Evolutionary conservation across 2,329 filamentous ascomycete species (phyloP), one percentile per base, ranked within the genome.

Genomic region (Microsporum ferrugineum): DNA sequence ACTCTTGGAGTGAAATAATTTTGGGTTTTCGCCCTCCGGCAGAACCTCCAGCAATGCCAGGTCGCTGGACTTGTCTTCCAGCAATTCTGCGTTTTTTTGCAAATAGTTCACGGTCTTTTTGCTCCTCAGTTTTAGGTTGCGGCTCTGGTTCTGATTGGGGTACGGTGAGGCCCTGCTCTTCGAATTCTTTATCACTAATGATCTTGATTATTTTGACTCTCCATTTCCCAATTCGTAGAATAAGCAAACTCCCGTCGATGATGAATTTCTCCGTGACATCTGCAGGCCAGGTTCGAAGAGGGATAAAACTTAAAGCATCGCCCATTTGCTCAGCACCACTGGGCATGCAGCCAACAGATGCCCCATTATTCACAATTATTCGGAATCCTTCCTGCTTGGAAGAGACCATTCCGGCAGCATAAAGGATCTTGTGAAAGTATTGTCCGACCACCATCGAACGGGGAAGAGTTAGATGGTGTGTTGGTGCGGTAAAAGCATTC

Each of bases 161-260:
- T 12, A 55, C 3, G 6, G 36, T 43, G 14, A 79, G 69, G 1
- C 78, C 79, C 49, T 70, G 68, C 10, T 71, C 71, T 57, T 76
- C 74, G 65, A 79, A 84, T 27, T 82, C 76, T 39, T 78, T 76
- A 62, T 85, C 82, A 10, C 75, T 73, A 3, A 85, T 70, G 47
- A 86, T 76, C 53, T 78, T 77, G 34, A 85, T 76, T 27, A 84
- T 72, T 66, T 80, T 81, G 39, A 85, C 75, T 66, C 81, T 84
- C 77, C 80, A 83, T 68, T 86, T 86, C 5, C 84, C 84, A 1
- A 79, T 66, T 63, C 82, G 75, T 7, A 86, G 65, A 6, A 85
- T 76, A n/a, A 86, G 65, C 1, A 81, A 68, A 1, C 78, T 73
- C 33, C 73, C 78, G 31, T 80, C 77, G 4, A 83, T 69, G 39